Evolutionary conservation across 1,139 yeast species (phyloP), one percentile per base, ranked within the genome.

Genomic region (Kodamaea sp.): DNA sequence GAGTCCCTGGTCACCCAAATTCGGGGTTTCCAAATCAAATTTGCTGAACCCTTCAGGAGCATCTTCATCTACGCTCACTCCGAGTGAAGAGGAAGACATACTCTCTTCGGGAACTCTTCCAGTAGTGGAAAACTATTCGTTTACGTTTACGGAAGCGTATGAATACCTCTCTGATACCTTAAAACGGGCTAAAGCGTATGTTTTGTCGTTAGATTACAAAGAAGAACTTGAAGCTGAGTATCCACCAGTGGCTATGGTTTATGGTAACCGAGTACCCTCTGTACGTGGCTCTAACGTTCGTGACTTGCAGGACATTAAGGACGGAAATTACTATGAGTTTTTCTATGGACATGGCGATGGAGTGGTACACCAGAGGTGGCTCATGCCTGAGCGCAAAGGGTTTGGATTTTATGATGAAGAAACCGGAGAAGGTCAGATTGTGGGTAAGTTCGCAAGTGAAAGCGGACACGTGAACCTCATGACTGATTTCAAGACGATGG

Each of bases 301-400:
- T 24, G 73, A 79, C 2, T 51, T 55, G n/a, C 74, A 79, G 18
- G 92, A 79, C 32, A 80, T 89, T 38, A 70, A 66, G 43, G 72
- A 73, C 23, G 96, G 96, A 5, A 76, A 78, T 43, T 89, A 85
- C 58, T 79, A 76, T 44, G 82, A 85, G 46, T 83, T 87, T 47
- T 77, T 74, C 47, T 88, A 86, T 54, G 96, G 95, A 0, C 89
- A 89, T 7, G 97, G 97, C 6, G 97, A 89, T 53, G 97, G 97
- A 22, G 96, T 89, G 11, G 85, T 88, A 1, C 88, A 86, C 57
- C 87, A 83, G 48, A 78, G 78, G 43, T 83, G 90, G 82, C 60
- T 86, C 26, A 76, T 88, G 78, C 96, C 97, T 0, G 84, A 83
- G 48, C 61, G 66, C 18, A 70, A 71, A 44, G 94, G 94, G 0